A percentile compares a stretch with the other conserved stretches of the same genome.
Evolutionary conservation across 768 basidiomycete species (phyloP).

Genomic region (Pisolithus microcarpus): DNA sequence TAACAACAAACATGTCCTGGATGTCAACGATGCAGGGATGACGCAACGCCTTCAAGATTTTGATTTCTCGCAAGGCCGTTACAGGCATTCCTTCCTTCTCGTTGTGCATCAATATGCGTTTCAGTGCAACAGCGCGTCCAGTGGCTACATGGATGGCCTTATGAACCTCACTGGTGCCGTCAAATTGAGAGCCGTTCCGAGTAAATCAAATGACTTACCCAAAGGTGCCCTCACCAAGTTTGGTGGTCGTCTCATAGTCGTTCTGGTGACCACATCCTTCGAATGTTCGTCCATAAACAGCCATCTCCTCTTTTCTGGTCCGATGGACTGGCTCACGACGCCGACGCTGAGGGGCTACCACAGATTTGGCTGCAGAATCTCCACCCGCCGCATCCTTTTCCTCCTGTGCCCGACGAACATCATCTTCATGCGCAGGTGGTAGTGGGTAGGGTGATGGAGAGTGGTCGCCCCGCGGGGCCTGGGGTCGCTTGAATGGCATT

Average conservation of each 20-base stretch:
- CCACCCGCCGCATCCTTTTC: conserved; percentile 11
- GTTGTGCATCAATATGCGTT: conserved; percentile 94
- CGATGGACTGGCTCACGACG: conserved; percentile 43
- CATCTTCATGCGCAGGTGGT: conserved; percentile 25
- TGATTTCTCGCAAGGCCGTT: conserved; percentile 94
- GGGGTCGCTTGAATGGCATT: conserved; percentile 38
- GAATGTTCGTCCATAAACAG: conserved; percentile 62
- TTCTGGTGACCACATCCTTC: conserved; percentile 61
- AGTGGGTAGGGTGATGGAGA: conserved; percentile 37
- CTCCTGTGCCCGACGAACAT: conserved; percentile 20
- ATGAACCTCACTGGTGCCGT: conserved; percentile 69
- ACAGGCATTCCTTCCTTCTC: conserved; percentile 97
- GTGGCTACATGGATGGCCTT: conserved; percentile 68
- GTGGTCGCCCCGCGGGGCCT: conserved; percentile 38
- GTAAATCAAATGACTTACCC: conserved; percentile 51
- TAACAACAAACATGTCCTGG: conserved; percentile 86
- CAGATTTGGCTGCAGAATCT: background rate
- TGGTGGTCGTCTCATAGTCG: conserved; percentile 77
- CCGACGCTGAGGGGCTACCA: conserved; percentile 13
- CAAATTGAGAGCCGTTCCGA: conserved; percentile 1
- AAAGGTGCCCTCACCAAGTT: conserved; percentile 95
- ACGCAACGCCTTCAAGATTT: conserved; percentile 83
- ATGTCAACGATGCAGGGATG: conserved; percentile 85
- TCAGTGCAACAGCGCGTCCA: conserved; percentile 70
- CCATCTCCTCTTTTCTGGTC: conserved; percentile 55